Evolutionary conservation across 805 yeast genomes (phyloP).

Genomic region (Grigorovia transvaalensis): DNA sequence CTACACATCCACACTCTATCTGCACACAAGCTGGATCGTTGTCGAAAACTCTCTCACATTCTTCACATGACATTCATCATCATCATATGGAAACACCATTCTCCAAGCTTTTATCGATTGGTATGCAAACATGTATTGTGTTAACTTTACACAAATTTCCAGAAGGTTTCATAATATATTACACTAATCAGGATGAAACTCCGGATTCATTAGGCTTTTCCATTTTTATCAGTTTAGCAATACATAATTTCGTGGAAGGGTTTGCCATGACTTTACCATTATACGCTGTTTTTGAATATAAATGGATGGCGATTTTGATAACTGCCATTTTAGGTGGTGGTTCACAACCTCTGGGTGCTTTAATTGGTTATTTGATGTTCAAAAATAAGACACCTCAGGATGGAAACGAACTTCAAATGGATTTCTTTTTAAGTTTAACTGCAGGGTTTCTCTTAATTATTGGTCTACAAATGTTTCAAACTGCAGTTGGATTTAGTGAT

Average conservation of each 20-base stretch:
- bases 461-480: constrained; percentile 75
- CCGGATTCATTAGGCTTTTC: constrained; percentile 52
- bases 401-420: constrained; percentile 26
- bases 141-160: constrained; percentile 86
- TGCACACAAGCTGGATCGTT: neutral
- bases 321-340: constrained; percentile 68
- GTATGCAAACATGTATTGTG: constrained; percentile 82
- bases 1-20: neutral
- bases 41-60: neutral
- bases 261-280: constrained; percentile 88
- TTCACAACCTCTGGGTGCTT: constrained; percentile 86
- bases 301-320: constrained; percentile 51
- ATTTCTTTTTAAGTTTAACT: constrained; percentile 53
- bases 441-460: constrained; percentile 79
- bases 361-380: constrained; percentile 49
- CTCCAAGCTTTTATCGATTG: constrained; percentile 73
- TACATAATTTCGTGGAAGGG: constrained; percentile 91
- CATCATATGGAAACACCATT: constrained; percentile 72
- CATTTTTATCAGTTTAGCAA: constrained; percentile 72
- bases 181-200: constrained; percentile 38
- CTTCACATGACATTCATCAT: constrained; percentile 40
- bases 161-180: constrained; percentile 82
- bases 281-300: constrained; percentile 59
- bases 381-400: constrained; percentile 28
- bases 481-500: constrained; percentile 74